Evolutionary conservation across 2,329 filamentous ascomycete species (phyloP), one percentile per base, ranked within the genome.

Genomic region (Aspergillus fumigatiaffinis): DNA sequence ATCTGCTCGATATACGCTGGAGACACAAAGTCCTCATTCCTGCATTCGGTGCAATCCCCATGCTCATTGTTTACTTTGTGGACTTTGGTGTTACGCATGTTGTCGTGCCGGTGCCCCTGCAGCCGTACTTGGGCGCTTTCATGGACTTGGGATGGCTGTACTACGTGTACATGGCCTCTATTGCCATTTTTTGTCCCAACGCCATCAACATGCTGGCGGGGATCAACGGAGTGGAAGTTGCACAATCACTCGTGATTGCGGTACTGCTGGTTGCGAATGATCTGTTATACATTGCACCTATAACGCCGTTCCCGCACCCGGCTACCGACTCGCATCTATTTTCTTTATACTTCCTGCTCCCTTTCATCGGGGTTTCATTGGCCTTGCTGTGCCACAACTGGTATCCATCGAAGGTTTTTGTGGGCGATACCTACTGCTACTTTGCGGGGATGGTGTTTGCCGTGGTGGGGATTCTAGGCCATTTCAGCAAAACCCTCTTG

Each of bases 191-290:
- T 80, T 96, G 92, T 66, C 92, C 94, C 6, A 97, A 99, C 78
- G 92, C 91, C 75, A 99, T 99, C 84, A 99, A 99, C 80, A 99
- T 99, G 77, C 81, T 99, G n/a, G 94, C 94, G 0, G 94, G 94
- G n/a, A 91, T 99, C 76, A 99, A 99, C 75, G 94, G 94, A 55
- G 94, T 99, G 72, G 94, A 99, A 75, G 94, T 97, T 55, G 87
- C 89, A 10, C 94, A 99, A 77, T 97, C 92, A 58, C 80, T 99
- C 61, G 90, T 96, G 62, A 91, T 99, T 71, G 93, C 92, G 26
- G 74, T 87, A 53, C 83, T 97, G 52, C 85, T 99, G 64, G 84
- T 88, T 58, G 78, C 91, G 72, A 99, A 99, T 78, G 94, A 97
- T 73, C 80, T 84, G 53, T 82, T 97, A 62, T 99, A 97, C 76